Percentiles rank a stretch among this genome's conserved stretches.
These are phyloP conservation scores for carrot (Daucus carota) DNA, from an alignment of 129 eudicot genomes.

Conservation along the genomic window DNA sequence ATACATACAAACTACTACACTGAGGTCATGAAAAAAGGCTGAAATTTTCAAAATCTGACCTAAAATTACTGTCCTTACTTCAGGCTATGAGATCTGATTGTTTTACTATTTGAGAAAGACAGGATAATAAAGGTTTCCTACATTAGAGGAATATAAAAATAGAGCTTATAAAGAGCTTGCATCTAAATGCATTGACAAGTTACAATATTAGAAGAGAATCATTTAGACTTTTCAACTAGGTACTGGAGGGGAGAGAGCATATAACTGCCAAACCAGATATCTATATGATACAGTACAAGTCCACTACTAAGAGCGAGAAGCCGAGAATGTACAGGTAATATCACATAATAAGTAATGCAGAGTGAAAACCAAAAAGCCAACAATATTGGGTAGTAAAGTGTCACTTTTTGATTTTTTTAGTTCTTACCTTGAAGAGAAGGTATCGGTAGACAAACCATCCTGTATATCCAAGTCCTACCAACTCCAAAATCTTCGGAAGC, in stretches of 20 bases:
- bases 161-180: not conserved
- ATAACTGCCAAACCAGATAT: not conserved
- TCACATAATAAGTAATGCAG: not conserved
- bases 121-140: not conserved
- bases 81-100: not conserved
- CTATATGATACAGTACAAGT: not conserved
- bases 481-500: conserved; percentile 97
- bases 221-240: not conserved
- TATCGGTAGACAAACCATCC: conserved; percentile 99
- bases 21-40: not conserved
- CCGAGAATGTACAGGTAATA: not conserved
- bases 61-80: not conserved
- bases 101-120: not conserved
- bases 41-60: not conserved
- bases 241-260: not conserved
- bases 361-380: not conserved
- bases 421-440: conserved; percentile 82
- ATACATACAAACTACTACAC: not conserved
- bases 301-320: not conserved
- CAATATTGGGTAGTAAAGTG: not conserved
- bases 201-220: not conserved
- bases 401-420: not conserved
- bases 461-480: conserved; percentile 97
- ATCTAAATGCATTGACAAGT: not conserved
- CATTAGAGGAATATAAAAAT: not conserved